Conservation (phyloP, 345 rosid species). For the Gossypioides kirkii region DNA sequence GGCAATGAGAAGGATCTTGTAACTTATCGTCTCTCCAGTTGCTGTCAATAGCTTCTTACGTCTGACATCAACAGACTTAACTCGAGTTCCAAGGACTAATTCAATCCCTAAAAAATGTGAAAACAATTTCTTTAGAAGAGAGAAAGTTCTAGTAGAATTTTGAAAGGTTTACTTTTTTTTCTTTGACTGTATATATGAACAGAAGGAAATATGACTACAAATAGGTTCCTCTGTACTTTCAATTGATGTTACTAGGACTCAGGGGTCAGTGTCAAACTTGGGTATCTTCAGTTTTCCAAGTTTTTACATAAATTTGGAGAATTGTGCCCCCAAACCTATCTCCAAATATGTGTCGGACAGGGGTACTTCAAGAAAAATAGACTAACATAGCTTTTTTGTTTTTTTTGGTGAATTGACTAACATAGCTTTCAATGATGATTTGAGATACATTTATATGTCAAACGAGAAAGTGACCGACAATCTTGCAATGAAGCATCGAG, state of each 20-base stretch:
- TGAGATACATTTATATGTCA: not conserved
- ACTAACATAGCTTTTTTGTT: no score
- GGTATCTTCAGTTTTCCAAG: not conserved
- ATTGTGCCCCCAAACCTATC: not conserved
- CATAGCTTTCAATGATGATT: not conserved
- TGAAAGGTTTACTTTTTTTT: not conserved
- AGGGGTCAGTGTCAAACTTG: not conserved
- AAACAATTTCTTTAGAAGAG: conserved; percentile 2
- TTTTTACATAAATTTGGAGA: not conserved
- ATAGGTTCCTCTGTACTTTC: not conserved
- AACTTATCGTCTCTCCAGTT: conserved; percentile 93
- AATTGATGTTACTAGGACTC: not conserved
- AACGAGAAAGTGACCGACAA: not conserved
- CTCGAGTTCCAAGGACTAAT: conserved; percentile 87
- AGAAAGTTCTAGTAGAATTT: not conserved
- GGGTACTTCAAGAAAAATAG: not conserved
- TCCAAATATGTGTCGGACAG: not conserved
- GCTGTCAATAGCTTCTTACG: conserved; percentile 84
- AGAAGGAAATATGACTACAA: not conserved
- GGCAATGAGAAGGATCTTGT: conserved; percentile 80
- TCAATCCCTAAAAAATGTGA: conserved; percentile 67
- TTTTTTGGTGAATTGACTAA: no score
- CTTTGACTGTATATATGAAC: not conserved
- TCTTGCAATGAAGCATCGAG: conserved; percentile 4
- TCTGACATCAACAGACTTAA: conserved; percentile 88